Evolutionary conservation across 2,329 filamentous ascomycete genomes (phyloP).

Genomic region (Colletotrichum gloeosporioides): DNA sequence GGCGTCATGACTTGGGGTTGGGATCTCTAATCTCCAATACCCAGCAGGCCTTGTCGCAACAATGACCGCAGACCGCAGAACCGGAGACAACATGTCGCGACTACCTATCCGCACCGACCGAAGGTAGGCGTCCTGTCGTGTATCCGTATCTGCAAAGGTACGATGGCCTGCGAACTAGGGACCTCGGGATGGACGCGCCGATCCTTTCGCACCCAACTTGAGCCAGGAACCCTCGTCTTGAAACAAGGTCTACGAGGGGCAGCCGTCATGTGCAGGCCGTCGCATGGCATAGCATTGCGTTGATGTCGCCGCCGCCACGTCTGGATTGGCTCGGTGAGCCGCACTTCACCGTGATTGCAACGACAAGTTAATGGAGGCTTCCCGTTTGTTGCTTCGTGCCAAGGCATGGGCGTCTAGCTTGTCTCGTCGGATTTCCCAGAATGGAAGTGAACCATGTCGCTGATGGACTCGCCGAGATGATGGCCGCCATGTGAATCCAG

Average conservation of each 20-base stretch:
- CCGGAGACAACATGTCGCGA: background rate
- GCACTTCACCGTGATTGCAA: constrained; percentile 2
- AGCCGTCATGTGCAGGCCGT: background rate
- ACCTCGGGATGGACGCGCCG: constrained; percentile 13
- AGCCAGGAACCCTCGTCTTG: constrained; percentile 19
- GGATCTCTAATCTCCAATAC: background rate
- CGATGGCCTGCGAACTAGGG: background rate
- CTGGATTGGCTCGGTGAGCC: constrained; percentile 13
- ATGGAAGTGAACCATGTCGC: constrained; percentile 1
- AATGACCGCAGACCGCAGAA: background rate
- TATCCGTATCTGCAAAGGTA: background rate
- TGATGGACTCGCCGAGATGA: background rate
- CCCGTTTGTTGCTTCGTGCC: background rate
- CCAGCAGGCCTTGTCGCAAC: background rate
- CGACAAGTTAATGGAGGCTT: background rate
- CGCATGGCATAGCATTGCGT: background rate
- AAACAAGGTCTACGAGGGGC: background rate
- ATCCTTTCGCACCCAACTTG: constrained; percentile 11
- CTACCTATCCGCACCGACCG: background rate
- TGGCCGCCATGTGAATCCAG: background rate
- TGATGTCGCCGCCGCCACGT: background rate
- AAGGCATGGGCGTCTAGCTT: background rate
- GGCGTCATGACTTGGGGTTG: constrained; percentile 2
- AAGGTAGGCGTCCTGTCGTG: background rate
- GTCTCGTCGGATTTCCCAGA: background rate